Evolutionary conservation across 495 filamentous ascomycete genomes (phyloP), one percentile per base, ranked within the genome.

Genomic region (Hyphodiscus hymeniophilus): DNA sequence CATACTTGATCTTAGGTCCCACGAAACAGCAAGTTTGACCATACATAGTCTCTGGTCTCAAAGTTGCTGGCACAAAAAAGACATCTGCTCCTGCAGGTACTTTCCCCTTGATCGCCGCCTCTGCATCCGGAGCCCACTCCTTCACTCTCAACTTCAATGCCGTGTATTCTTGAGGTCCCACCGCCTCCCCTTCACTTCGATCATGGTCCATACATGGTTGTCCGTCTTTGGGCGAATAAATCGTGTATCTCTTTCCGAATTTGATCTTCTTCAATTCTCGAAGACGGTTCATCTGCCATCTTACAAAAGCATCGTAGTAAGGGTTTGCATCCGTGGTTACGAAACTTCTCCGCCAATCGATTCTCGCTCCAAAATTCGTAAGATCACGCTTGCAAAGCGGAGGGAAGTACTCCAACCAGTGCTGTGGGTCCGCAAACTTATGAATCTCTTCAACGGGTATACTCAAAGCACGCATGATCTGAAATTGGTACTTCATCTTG

Each of bases 131-230:
- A 2, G 84, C 71, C 88, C 89, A 97, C 64, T 97, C 85, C 58
- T 87, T 79, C 2, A 94, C 85, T 65, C 82, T 84, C 38, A 95
- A 72, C 68, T 95, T 96, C 61, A 98, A 67, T 17, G 84, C 89
- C 11, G 87, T 89, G 65, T 98, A 98, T 60, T 96, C 86, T 61
- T 96, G 91, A 13, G 86, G 85, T 30, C 77, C 80, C 41, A 97
- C 79, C 43, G 87, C 92, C 69, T 98, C 92, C 51, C 92, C 92
- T 49, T 88, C 81, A 44, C 82, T 85, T 52, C 92, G 76, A 66
- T 98, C 92, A 66, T 98, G 92, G 65, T 96, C 92, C 82, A 97
- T 87, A 69, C 92, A 98, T 12, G 92, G 87, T 62, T 97, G 92
- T 41, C 90, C 91, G 60, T 97, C 92, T 68, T 95, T 96, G 48